These are phyloP conservation scores for Phylloporus arenicola DNA, from an alignment of 768 basidiomycete species.

Conservation along the genomic window DNA sequence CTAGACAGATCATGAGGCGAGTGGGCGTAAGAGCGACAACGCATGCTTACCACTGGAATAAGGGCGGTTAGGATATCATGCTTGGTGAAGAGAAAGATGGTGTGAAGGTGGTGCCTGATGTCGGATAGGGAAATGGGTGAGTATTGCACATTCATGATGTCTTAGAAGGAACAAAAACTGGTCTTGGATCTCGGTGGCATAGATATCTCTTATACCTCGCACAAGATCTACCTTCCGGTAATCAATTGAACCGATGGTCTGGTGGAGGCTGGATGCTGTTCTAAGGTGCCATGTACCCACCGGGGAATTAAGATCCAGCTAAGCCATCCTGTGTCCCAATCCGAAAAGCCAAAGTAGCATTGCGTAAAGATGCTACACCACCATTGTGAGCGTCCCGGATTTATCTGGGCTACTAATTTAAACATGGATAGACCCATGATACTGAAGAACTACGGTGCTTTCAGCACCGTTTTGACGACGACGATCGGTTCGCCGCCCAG, in stretches of 20 bases:
- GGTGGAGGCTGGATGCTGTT: neutral
- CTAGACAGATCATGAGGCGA: conserved; percentile 17
- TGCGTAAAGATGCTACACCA: neutral
- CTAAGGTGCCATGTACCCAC: neutral
- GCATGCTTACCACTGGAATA: conserved; percentile 39
- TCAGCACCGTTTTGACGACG: neutral
- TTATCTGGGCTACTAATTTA: neutral
- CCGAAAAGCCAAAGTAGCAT: neutral
- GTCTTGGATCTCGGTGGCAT: neutral
- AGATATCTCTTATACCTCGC: conserved; percentile 6
- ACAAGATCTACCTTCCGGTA: conserved; percentile 1
- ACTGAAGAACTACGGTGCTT: neutral
- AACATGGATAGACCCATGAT: neutral
- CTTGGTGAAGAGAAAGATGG: conserved; percentile 39
- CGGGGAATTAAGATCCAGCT: neutral
- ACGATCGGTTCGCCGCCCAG: neutral
- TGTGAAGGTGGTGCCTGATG: conserved; percentile 21
- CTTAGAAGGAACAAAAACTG: neutral
- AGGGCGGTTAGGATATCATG: conserved; percentile 44
- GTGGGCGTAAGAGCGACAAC: no score
- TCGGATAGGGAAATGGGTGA: conserved; percentile 3
- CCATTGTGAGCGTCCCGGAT: neutral
- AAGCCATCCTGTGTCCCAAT: neutral
- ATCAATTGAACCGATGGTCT: neutral
- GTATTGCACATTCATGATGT: conserved; percentile 14